Percentiles rank a stretch among this genome's conserved stretches.
Conservation (phyloP, 2,329 filamentous ascomycete species). For the Trichoderma sp. region DNA sequence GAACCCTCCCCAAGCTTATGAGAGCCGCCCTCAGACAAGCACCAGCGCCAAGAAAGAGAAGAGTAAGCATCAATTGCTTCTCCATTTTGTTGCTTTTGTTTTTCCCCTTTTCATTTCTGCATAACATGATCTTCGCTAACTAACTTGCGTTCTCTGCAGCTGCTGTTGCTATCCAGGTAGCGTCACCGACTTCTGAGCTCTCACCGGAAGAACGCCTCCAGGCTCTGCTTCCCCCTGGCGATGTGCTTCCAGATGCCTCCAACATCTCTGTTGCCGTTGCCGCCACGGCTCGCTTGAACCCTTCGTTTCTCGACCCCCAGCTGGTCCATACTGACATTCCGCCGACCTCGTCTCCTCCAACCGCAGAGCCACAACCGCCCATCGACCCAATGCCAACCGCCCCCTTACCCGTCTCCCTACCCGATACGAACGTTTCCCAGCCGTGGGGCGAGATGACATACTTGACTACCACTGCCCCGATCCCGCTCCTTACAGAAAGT, state of each 20-base stretch:
- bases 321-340: conserved; percentile 42
- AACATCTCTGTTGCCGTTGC: conserved; percentile 61
- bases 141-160: conserved; percentile 26
- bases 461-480: conserved; percentile 44
- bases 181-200: conserved; percentile 41
- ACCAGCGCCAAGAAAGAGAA: conserved; percentile 34
- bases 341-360: conserved; percentile 40
- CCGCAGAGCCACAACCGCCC: conserved; percentile 29
- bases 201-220: conserved; percentile 57
- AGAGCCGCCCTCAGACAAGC: conserved; percentile 38
- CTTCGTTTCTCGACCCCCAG: conserved; percentile 59
- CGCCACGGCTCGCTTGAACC: conserved; percentile 59
- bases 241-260: conserved; percentile 49
- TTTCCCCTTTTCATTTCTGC: no score
- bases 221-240: conserved; percentile 47
- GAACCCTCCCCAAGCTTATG: conserved; percentile 57
- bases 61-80: conserved; percentile 33
- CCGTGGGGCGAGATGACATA: conserved; percentile 61
- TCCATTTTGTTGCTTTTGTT: background rate
- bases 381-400: conserved; percentile 18
- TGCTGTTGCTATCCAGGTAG: conserved; percentile 29
- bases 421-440: conserved; percentile 41
- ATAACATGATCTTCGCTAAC: conserved; percentile 30
- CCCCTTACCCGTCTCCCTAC: conserved; percentile 29
- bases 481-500: conserved; percentile 39